These are phyloP conservation scores for Vaucheria bursata DNA, from an alignment of 352 stramenopile species.

Conservation along the genomic window DNA sequence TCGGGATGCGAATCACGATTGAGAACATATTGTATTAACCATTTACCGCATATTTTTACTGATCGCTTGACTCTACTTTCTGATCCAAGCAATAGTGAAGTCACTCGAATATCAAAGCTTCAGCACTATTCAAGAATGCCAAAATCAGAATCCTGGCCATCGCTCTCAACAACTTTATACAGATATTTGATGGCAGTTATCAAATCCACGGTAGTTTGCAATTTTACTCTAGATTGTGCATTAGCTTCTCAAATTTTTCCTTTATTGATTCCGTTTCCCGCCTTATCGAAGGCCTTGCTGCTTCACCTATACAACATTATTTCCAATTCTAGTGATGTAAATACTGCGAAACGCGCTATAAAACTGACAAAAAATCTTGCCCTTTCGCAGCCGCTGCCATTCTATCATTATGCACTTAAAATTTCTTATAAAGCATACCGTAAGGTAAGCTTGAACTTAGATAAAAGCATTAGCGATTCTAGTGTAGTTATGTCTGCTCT, in stretches of 20 bases:
- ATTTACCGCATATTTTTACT: not conserved
- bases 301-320: not conserved
- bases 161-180: not conserved
- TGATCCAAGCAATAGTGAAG: not conserved
- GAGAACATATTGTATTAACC: not conserved
- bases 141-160: not conserved
- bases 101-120: not conserved
- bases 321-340: not conserved
- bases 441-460: not conserved
- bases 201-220: not conserved
- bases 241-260: not conserved
- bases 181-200: not conserved
- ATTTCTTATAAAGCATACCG: not conserved
- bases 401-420: not conserved
- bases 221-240: not conserved
- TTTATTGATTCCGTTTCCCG: not conserved
- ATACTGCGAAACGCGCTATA: not conserved
- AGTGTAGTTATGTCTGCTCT: not conserved
- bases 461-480: not conserved
- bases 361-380: not conserved
- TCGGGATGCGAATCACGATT: not conserved
- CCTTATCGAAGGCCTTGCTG: not conserved
- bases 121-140: not conserved
- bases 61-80: not conserved
- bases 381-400: conserved; percentile 3